These are phyloP conservation scores for Torrubiella hemipterigena DNA, from an alignment of 2,329 filamentous ascomycete genomes.

Conservation along the genomic window DNA sequence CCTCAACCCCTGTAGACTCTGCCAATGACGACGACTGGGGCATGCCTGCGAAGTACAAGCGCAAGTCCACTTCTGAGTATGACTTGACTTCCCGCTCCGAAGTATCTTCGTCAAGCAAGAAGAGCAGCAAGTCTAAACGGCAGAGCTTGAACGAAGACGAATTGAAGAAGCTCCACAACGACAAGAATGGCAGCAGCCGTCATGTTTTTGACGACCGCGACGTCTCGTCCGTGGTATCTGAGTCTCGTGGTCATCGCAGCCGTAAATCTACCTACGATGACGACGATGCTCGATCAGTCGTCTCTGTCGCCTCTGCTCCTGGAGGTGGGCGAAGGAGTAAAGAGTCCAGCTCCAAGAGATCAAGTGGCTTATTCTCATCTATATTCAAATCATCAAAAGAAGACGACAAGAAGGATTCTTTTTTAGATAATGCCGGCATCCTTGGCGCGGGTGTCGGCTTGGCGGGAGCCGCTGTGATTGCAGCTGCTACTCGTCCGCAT, in stretches of 20 bases:
- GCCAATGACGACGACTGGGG: conserved; percentile 24
- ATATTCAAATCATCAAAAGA: conserved; percentile 32
- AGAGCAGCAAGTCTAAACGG: conserved; percentile 26
- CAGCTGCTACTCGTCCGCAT: conserved; percentile 24
- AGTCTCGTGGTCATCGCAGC: conserved; percentile 20
- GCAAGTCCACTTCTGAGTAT: conserved; percentile 14
- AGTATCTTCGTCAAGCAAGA: conserved; percentile 24
- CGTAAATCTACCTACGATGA: conserved; percentile 23
- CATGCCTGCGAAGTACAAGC: conserved; percentile 19
- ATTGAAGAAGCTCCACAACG: conserved; percentile 18
- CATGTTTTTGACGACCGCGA: conserved; percentile 33
- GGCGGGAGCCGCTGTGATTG: conserved; percentile 34
- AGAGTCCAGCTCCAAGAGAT: conserved; percentile 20
- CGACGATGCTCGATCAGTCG: conserved; percentile 33
- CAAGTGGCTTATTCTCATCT: conserved; percentile 34
- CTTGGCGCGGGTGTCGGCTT: conserved; percentile 58
- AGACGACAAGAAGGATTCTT: conserved; percentile 39
- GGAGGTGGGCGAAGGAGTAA: conserved; percentile 22
- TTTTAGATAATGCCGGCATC: conserved; percentile 63
- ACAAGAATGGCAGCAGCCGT: conserved; percentile 25
- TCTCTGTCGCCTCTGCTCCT: conserved; percentile 27
- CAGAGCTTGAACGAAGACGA: conserved; percentile 23
- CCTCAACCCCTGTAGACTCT: conserved; percentile 12
- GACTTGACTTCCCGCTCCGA: conserved; percentile 24
- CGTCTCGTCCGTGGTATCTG: conserved; percentile 36